A percentile compares a stretch with the other conserved stretches of the same genome.
Evolutionary conservation across 169 alveolate species (phyloP).

Genomic region (Plasmodium knowlesi): DNA sequence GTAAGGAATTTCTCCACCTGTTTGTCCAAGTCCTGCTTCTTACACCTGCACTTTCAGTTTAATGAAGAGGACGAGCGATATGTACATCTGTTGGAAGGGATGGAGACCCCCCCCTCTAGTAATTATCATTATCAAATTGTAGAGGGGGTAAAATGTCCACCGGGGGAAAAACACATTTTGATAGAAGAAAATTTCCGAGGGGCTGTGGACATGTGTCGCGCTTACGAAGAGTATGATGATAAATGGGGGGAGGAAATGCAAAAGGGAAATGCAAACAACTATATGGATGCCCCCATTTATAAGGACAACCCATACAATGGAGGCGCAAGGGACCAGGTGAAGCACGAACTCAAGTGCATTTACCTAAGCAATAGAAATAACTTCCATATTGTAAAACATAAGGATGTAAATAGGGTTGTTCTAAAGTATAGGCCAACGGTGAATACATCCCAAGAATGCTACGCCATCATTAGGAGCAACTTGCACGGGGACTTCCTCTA

Average conservation of each 20-base stretch:
- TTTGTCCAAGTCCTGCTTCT: conserved; percentile 20
- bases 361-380: conserved; percentile 44
- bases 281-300: not conserved
- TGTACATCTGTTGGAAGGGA: not conserved
- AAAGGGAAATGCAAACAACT: not conserved
- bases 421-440: conserved; percentile 43
- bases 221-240: not conserved
- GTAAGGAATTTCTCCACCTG: conserved; percentile 13
- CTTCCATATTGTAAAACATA: not conserved
- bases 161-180: not conserved
- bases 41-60: conserved; percentile 36
- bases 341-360: conserved; percentile 11
- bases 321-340: not conserved
- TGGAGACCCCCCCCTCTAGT: not conserved
- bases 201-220: not conserved
- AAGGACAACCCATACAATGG: not conserved
- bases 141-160: not conserved
- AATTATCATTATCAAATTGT: conserved; percentile 17
- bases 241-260: not conserved
- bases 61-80: conserved; percentile 14
- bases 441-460: conserved; percentile 44
- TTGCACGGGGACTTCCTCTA: conserved; percentile 55
- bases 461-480: conserved; percentile 26
- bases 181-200: not conserved
- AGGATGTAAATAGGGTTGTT: not conserved